These are phyloP conservation scores for Cladosporium sp. DNA, from an alignment of 2,329 filamentous ascomycete species.

Conservation along the genomic window DNA sequence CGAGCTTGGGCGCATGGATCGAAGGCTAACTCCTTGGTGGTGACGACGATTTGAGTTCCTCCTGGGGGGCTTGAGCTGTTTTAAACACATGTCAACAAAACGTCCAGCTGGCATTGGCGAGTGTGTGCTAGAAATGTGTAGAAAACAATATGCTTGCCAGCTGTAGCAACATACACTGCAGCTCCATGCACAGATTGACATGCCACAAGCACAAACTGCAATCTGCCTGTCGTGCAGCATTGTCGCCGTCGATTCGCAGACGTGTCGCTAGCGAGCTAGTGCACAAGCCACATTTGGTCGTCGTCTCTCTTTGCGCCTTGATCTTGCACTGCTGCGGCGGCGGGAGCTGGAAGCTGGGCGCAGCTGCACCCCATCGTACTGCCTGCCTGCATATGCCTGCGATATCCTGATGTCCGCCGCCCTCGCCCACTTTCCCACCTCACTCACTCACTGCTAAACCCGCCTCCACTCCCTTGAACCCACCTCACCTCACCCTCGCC, in stretches of 20 bases:
- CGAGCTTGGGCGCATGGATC: background rate
- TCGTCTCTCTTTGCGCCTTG: background rate
- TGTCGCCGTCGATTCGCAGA: background rate
- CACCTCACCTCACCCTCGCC: background rate
- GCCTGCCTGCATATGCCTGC: background rate
- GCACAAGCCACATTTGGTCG: background rate
- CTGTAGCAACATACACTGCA: background rate
- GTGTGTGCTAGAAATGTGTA: no score
- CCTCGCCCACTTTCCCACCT: background rate
- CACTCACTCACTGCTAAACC: background rate
- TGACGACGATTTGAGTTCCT: background rate
- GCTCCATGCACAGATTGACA: background rate
- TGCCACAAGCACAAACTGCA: background rate
- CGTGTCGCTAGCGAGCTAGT: background rate
- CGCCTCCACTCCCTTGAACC: background rate
- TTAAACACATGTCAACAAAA: background rate
- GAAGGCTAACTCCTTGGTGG: background rate
- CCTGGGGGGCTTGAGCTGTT: background rate
- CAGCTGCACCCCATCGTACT: background rate
- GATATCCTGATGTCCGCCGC: background rate
- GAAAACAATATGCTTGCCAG: background rate
- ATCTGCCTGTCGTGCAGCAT: background rate
- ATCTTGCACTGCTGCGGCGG: background rate
- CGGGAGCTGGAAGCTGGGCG: background rate
- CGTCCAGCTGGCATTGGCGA: background rate